Evolutionary conservation across 1,284 basidiomycete genomes (phyloP).

Genomic region (Albatrellus sp.): DNA sequence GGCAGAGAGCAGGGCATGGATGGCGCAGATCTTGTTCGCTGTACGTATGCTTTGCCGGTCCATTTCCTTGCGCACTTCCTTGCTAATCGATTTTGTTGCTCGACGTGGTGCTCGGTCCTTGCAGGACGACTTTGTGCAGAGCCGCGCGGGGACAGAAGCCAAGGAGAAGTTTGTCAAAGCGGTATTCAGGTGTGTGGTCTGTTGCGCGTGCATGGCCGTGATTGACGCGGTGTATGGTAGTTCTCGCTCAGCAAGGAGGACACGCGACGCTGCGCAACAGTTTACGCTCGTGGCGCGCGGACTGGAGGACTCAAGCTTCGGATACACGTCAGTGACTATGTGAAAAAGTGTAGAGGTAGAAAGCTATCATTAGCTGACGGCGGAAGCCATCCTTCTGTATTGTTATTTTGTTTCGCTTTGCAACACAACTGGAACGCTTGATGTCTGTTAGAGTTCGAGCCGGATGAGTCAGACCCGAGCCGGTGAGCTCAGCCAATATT

Average conservation of each 20-base stretch:
- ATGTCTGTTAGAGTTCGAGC: too few relatives aligned
- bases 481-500: too few relatives aligned
- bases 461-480: too few relatives aligned
- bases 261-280: conserved; percentile 63
- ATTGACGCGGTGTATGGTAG: conserved; percentile 18
- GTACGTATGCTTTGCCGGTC: conserved; percentile 33
- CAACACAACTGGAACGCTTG: too few relatives aligned
- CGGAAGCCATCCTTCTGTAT: too few relatives aligned
- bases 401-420: too few relatives aligned
- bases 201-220: too few relatives aligned
- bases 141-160: conserved; percentile 51
- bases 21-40: conserved; percentile 55
- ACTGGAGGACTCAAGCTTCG: conserved; percentile 65
- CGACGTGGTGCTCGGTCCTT: not conserved
- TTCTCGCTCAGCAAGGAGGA: conserved; percentile 50
- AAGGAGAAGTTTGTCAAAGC: conserved; percentile 71
- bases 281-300: conserved; percentile 66
- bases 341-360: conserved; percentile 8
- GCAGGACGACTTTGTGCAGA: conserved; percentile 52
- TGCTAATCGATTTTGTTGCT: not conserved
- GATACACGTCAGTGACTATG: conserved; percentile 37
- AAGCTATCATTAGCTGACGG: too few relatives aligned
- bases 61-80: not conserved
- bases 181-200: conserved; percentile 35
- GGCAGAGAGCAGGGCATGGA: conserved; percentile 51